Evolutionary conservation across 164 flowering plant species (phyloP).

Genomic region (Santalum album): DNA sequence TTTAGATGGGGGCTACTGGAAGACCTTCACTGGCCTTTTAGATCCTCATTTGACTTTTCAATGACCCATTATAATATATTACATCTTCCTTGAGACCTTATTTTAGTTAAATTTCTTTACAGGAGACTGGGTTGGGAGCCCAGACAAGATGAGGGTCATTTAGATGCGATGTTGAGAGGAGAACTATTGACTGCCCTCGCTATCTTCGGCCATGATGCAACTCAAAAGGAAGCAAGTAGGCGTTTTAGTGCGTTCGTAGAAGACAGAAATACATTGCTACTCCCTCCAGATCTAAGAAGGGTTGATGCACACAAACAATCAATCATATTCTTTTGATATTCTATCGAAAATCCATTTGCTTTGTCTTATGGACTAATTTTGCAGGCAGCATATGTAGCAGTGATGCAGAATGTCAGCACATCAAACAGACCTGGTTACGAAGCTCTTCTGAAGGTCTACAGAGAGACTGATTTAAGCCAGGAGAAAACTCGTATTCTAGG

Average conservation of each 20-base stretch:
- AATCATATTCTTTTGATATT: background rate
- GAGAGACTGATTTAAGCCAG: constrained; percentile 87
- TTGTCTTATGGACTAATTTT: constrained; percentile 10
- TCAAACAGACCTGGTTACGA: constrained; percentile 73
- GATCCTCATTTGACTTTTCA: too few species aligned
- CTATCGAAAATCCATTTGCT: background rate
- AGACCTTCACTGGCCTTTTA: too few species aligned
- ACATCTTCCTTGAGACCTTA: too few species aligned
- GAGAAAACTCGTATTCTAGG: constrained; percentile 82
- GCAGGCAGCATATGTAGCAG: constrained; percentile 86
- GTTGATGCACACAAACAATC: constrained; percentile 21
- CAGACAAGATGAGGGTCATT: constrained; percentile 68
- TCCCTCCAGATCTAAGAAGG: constrained; percentile 86
- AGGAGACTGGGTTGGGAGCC: constrained; percentile 97
- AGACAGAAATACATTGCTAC: constrained; percentile 70
- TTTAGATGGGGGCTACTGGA: too few species aligned
- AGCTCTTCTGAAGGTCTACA: constrained; percentile 68
- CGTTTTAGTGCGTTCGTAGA: constrained; percentile 68
- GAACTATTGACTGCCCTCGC: constrained; percentile 81
- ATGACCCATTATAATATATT: too few species aligned
- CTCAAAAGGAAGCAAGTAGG: constrained; percentile 56
- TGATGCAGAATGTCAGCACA: constrained; percentile 56
- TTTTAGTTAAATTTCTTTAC: constrained; percentile 7
- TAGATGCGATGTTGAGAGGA: constrained; percentile 94
- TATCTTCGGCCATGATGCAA: constrained; percentile 59